Percentiles rank a stretch among this genome's conserved stretches.
Evolutionary conservation across 441 rosid species (phyloP).

Genomic region (Populus hybrid): DNA sequence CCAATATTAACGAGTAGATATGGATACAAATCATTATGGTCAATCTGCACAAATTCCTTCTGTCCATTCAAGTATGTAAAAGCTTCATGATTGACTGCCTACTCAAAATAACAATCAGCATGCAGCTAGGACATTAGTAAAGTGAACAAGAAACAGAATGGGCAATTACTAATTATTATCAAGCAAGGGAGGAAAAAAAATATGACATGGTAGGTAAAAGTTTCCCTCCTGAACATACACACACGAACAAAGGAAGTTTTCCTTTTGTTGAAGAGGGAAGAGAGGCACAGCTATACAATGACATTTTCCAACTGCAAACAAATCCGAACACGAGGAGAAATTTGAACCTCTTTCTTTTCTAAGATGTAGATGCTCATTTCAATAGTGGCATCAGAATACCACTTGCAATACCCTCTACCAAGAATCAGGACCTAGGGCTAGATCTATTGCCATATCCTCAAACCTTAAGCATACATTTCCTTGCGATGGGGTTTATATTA

Average conservation of each 20-base stretch:
- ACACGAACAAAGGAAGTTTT: background rate
- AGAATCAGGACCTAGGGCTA: background rate
- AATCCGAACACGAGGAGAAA: background rate
- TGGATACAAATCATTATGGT: conserved; percentile 85
- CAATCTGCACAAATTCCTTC: conserved; percentile 96
- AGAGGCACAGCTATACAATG: background rate
- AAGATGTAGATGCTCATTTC: background rate
- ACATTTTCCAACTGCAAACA: background rate
- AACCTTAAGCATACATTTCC: background rate
- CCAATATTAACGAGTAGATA: conserved; percentile 99
- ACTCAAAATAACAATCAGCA: conserved; percentile 12
- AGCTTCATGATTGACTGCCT: conserved; percentile 99
- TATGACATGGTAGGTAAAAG: background rate
- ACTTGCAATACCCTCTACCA: background rate
- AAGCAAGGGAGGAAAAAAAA: background rate
- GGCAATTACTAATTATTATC: background rate
- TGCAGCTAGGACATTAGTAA: background rate
- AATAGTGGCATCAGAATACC: background rate
- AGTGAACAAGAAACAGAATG: background rate
- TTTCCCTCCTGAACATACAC: background rate
- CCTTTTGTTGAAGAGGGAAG: conserved; percentile 6
- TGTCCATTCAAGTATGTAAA: conserved; percentile 91
- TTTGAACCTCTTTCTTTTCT: background rate
- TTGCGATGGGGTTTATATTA: background rate
- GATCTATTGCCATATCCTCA: background rate